A percentile compares a stretch with the other conserved stretches of the same genome.
phyloP scores from a whole-genome alignment of 2,329 filamentous ascomycete species.

The Exophiala sideris region DNA sequence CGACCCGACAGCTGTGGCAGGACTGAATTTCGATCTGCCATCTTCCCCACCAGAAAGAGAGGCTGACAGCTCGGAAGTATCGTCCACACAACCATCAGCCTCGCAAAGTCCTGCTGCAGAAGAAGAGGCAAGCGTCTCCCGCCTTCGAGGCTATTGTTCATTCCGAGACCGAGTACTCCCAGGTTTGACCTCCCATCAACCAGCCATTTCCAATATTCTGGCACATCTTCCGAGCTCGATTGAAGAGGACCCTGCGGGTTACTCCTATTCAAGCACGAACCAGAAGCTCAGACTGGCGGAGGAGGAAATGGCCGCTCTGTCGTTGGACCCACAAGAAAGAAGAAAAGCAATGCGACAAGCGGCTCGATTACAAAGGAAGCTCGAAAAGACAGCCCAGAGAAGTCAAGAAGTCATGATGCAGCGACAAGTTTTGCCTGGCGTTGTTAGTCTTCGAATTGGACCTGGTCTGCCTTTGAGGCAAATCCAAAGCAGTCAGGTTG shows the following conservation, averaged over 20 bases:
- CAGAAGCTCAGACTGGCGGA: conserved; percentile 16
- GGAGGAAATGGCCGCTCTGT: conserved; percentile 16
- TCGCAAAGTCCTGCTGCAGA: conserved; percentile 5
- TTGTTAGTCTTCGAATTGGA: not conserved
- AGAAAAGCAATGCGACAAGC: conserved; percentile 12
- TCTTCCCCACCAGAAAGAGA: conserved; percentile 3
- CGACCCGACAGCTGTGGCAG: not conserved
- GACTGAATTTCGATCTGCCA: not conserved
- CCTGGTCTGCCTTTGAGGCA: conserved; percentile 11
- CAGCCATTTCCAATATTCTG: conserved; percentile 9
- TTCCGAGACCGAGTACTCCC: conserved; percentile 8
- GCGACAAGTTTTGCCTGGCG: conserved; percentile 14
- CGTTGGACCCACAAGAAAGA: conserved; percentile 18
- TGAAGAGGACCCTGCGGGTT: conserved; percentile 16
- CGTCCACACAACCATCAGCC: conserved; percentile 3
- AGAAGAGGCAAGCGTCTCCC: conserved; percentile 12
- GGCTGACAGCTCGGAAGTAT: not conserved
- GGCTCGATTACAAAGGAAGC: conserved; percentile 11
- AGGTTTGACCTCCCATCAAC: not conserved
- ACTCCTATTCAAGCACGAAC: conserved; percentile 19
- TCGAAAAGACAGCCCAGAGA: conserved; percentile 12
- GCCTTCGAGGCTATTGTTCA: conserved; percentile 11
- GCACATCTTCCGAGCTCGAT: conserved; percentile 17
- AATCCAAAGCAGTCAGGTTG: conserved; percentile 22
- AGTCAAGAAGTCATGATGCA: conserved; percentile 15